A percentile compares a stretch with the other conserved stretches of the same genome.
Evolutionary conservation across 257 asterid genomes (phyloP).

Genomic region (Cordia subcordata): DNA sequence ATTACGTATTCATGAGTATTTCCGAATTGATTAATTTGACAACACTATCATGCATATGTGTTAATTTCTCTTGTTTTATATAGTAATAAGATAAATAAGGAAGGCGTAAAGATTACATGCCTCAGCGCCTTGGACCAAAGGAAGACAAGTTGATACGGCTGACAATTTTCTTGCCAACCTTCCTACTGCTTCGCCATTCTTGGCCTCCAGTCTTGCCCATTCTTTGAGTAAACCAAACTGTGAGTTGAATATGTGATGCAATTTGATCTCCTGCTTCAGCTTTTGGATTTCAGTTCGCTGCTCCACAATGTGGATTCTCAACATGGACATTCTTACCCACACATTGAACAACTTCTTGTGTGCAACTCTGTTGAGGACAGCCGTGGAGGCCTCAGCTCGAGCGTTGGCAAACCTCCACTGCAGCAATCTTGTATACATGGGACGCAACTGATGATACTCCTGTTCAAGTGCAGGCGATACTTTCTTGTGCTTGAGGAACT

Average conservation of each 20-base stretch:
- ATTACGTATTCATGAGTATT: too few relatives aligned
- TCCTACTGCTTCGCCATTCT: constrained; percentile 52
- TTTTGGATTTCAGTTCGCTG: constrained; percentile 31
- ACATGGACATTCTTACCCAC: constrained; percentile 36
- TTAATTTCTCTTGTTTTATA: too few relatives aligned
- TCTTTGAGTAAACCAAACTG: constrained; percentile 46
- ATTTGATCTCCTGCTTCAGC: constrained; percentile 40
- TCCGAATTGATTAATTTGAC: too few relatives aligned
- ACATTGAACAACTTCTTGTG: constrained; percentile 52
- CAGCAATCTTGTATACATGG: constrained; percentile 51
- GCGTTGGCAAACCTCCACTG: constrained; percentile 90
- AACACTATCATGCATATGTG: too few relatives aligned
- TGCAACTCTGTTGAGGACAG: constrained; percentile 34
- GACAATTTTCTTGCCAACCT: constrained; percentile 60
- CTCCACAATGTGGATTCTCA: constrained; percentile 37
- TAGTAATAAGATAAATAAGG: too few relatives aligned
- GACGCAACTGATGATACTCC: constrained; percentile 54
- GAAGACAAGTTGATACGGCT: constrained; percentile 58
- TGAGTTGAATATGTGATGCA: constrained; percentile 29
- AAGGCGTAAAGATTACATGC: constrained; percentile 20
- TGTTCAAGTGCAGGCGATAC: constrained; percentile 40
- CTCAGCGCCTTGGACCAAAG: constrained; percentile 46
- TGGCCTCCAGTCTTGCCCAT: constrained; percentile 56
- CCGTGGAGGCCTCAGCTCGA: constrained; percentile 49
- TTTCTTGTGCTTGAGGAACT: constrained; percentile 54